Evolutionary conservation across 2,329 filamentous ascomycete genomes (phyloP), one percentile per base, ranked within the genome.

Genomic region (Penicillium sp.): DNA sequence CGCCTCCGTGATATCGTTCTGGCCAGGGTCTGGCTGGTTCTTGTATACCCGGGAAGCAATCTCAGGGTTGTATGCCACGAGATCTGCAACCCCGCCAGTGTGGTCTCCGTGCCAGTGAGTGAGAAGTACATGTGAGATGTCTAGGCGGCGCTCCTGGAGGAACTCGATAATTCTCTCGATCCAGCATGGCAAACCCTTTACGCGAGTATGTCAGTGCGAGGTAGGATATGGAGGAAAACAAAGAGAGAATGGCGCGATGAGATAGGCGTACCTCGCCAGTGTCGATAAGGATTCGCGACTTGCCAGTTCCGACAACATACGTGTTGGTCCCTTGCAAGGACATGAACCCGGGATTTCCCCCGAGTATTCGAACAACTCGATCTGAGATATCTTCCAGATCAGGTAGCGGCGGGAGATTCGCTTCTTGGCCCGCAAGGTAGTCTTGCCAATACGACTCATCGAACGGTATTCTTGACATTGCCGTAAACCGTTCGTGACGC

Each of bases 41-140:
- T 82, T 81, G 69, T 75, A 81, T 21, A 81, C 70, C 7, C 59
- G 46, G 3, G 56, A 21, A 3, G 46, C n/a, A 7, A 78, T 54
- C n/a, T 71, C 11, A 3, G 75, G 73, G 48, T 76, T 72, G 1
- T 72, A 50, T 1, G 58, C 59, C 0, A 81, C n/a, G 1, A 81
- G 70, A 61, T 80, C 78, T 0, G 75, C 73, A 1, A 79, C 76
- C 1, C 79, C 79, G 4, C 77, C 78, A 2, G 77, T 76, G 56
- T 81, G 79, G 63, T 81, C 79, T 3, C 78, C 76, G 63, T 81
- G 79, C 78, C 78, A 81, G 61, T 81, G 79, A 1, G 79, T 80
- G 3, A 81, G 62, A 1, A 81, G 66, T 3, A 82, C 74, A 58
- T 82, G 77, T 0, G 78, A 79, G 0, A 85, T 56, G 0, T 58